phyloP scores from a whole-genome alignment of 83 land plant genomes.

The Larix sibirica region DNA sequence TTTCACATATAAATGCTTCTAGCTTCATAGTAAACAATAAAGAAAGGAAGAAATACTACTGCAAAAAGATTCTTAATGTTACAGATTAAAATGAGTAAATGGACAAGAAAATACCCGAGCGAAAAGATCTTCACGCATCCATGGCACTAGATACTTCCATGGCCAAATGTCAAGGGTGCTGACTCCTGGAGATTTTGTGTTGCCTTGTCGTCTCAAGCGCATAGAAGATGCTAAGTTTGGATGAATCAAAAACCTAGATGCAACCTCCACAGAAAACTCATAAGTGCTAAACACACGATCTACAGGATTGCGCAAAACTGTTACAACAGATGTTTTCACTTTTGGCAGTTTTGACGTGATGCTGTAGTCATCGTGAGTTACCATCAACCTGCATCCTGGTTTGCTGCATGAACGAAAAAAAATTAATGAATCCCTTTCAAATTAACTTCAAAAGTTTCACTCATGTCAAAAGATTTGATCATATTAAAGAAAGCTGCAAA shows the following conservation, averaged over 20 bases:
- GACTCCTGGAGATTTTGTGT: neutral
- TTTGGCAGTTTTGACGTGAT: constrained; percentile 17
- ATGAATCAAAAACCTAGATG: constrained; percentile 20
- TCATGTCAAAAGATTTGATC: neutral
- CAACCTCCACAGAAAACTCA: constrained; percentile 28
- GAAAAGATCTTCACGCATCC: constrained; percentile 31
- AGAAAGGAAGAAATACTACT: neutral
- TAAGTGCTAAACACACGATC: constrained; percentile 25
- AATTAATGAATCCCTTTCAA: neutral
- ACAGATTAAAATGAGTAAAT: neutral
- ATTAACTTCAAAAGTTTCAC: neutral
- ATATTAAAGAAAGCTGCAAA: constrained; percentile 1
- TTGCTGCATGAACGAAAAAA: constrained; percentile 5
- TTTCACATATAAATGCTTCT: neutral
- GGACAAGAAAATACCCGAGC: constrained; percentile 14
- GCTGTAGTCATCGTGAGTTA: constrained; percentile 35
- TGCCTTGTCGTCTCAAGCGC: neutral
- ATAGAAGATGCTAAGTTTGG: constrained; percentile 12
- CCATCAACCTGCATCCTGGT: constrained; percentile 22
- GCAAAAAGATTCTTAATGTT: neutral
- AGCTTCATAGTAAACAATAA: neutral
- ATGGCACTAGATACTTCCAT: constrained; percentile 30
- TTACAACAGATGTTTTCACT: constrained; percentile 25
- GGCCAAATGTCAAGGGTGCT: constrained; percentile 36
- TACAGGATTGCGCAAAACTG: constrained; percentile 23